Evolutionary conservation across 306 rosid species (phyloP).

Genomic region (Prinsepia uniflora): DNA sequence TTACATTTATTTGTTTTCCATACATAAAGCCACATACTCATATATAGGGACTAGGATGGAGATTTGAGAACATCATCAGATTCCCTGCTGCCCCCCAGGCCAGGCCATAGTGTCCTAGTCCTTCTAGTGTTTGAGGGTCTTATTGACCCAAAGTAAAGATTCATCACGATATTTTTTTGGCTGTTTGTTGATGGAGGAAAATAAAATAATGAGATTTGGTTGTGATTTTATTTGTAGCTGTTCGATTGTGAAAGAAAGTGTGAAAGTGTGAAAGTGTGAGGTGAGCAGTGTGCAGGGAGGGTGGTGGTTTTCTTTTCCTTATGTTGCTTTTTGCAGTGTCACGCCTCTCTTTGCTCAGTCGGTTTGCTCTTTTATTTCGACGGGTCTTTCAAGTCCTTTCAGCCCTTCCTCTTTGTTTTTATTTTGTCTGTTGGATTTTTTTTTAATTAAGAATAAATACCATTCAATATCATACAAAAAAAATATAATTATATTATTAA

Average conservation of each 20-base stretch:
- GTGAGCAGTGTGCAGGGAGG: conserved; percentile 18
- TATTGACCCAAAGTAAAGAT: no score
- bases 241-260: conserved; percentile 36
- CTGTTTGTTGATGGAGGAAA: conserved; percentile 10
- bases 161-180: conserved; percentile 21
- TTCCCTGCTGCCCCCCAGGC: conserved; percentile 31
- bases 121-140: no score
- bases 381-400: not conserved
- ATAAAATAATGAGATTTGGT: not conserved
- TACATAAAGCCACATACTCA: no score
- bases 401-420: not conserved
- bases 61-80: conserved; percentile 38
- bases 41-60: not conserved
- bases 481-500: no score
- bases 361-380: not conserved
- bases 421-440: no score
- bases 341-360: conserved; percentile 36
- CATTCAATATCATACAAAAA: no score
- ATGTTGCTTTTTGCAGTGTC: conserved; percentile 38
- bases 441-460: no score
- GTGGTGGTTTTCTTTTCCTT: not conserved
- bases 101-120: no score
- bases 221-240: conserved; percentile 10
- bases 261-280: conserved; percentile 27
- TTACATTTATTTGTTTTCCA: conserved; percentile 9